A percentile compares a stretch with the other conserved stretches of the same genome.
Evolutionary conservation across 345 rosid genomes (phyloP).

Genomic region (Eucalyptus urophylla): DNA sequence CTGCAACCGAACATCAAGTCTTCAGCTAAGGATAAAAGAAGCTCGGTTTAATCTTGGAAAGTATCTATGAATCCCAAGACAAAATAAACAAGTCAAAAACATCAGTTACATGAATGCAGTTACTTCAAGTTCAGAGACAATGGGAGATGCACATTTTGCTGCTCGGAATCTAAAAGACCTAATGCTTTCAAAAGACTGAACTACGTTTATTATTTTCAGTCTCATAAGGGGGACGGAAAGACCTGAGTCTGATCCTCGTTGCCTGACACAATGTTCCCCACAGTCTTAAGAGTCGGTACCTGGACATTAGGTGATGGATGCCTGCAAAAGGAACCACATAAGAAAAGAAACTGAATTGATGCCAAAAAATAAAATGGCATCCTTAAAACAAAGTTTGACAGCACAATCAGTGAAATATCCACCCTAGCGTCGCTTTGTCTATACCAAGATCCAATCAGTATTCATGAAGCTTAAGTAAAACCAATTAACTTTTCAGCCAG

Average conservation of each 20-base stretch:
- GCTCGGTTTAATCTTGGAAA: background rate
- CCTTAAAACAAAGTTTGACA: background rate
- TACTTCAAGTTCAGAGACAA: background rate
- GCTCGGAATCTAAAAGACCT: background rate
- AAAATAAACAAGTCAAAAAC: background rate
- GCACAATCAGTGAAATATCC: background rate
- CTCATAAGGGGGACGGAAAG: background rate
- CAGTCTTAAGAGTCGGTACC: conserved; percentile 63
- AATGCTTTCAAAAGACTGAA: background rate
- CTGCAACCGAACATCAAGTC: conserved; percentile 13
- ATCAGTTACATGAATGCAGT: background rate
- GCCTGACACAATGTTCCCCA: conserved; percentile 72
- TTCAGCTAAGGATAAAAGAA: background rate
- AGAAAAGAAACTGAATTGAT: background rate
- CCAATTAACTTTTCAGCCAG: background rate
- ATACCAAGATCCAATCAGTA: background rate
- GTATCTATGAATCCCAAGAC: background rate
- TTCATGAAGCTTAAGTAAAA: background rate
- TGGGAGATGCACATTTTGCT: background rate
- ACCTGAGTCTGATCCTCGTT: conserved; percentile 88
- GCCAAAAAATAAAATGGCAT: background rate
- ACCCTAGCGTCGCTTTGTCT: background rate
- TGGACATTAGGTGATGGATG: conserved; percentile 59
- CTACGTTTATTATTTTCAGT: background rate
- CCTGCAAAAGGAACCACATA: conserved; percentile 19